Percentiles rank a stretch among this genome's conserved stretches.
These are phyloP conservation scores for Quercus berberidifolia DNA, from an alignment of 306 rosid genomes.

Conservation along the genomic window DNA sequence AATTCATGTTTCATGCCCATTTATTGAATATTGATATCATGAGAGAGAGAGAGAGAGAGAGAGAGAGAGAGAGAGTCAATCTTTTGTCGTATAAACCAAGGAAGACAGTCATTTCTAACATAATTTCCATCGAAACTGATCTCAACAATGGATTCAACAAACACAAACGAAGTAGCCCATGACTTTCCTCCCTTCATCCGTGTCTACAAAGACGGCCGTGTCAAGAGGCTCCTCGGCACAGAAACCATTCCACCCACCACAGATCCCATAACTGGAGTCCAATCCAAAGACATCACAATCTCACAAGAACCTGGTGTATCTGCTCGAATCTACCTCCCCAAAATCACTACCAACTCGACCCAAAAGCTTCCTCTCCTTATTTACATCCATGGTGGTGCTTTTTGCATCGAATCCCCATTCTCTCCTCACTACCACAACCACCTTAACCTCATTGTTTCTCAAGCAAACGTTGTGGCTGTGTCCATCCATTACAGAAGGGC, in stretches of 20 bases:
- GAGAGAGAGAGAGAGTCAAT: not conserved
- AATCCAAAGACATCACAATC: constrained; percentile 54
- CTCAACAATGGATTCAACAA: constrained; percentile 15
- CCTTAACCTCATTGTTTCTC: constrained; percentile 29
- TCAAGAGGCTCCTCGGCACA: constrained; percentile 40
- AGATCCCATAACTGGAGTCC: constrained; percentile 34
- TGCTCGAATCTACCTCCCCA: constrained; percentile 54
- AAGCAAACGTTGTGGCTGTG: constrained; percentile 32
- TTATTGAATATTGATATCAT: too few species aligned
- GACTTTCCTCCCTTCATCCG: constrained; percentile 38
- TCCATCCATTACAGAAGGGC: constrained; percentile 57
- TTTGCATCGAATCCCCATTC: constrained; percentile 40
- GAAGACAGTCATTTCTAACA: not conserved
- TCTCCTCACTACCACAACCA: constrained; percentile 39
- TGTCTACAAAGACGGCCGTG: constrained; percentile 56
- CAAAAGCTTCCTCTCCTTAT: constrained; percentile 49
- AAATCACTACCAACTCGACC: not conserved
- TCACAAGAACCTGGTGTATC: constrained; percentile 36
- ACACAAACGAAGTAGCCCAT: constrained; percentile 12
- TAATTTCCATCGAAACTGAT: not conserved
- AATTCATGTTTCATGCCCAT: too few species aligned
- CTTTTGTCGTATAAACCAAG: not conserved
- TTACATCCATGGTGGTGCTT: constrained; percentile 72
- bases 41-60: too few species aligned
- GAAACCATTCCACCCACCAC: constrained; percentile 37